Percentiles rank a stretch among this genome's conserved stretches.
Conservation (phyloP, 2,329 filamentous ascomycete species). For the Sporothrix euskadiensis region DNA sequence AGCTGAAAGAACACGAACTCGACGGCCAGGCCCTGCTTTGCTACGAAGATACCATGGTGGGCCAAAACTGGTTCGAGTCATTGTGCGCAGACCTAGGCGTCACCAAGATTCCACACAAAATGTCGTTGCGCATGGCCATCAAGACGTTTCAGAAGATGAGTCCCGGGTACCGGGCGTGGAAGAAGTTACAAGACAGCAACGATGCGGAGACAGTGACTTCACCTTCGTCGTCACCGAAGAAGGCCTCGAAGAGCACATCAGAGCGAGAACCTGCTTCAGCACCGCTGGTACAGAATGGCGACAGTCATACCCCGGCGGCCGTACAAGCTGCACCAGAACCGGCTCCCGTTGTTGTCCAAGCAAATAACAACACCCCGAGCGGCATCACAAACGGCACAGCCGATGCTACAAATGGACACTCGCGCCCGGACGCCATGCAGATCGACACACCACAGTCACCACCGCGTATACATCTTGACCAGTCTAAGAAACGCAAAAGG, state of each 20-base stretch:
- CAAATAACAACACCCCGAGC: neutral
- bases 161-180: constrained; percentile 46
- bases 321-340: neutral
- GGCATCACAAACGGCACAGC: neutral
- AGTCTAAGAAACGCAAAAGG: constrained; percentile 38
- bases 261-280: neutral
- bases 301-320: neutral
- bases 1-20: constrained; percentile 62
- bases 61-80: constrained; percentile 46
- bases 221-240: neutral
- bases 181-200: constrained; percentile 32
- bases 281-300: neutral
- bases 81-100: constrained; percentile 58
- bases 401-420: neutral
- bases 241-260: neutral
- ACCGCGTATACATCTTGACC: constrained; percentile 9
- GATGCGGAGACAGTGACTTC: too few relatives aligned
- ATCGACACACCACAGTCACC: neutral
- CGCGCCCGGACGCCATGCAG: neutral
- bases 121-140: constrained; percentile 60
- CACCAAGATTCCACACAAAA: constrained; percentile 57
- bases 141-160: constrained; percentile 56
- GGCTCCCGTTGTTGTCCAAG: neutral
- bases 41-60: constrained; percentile 49
- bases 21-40: constrained; percentile 66